These are phyloP conservation scores for Plantago coronopus DNA, from an alignment of 305 asterid genomes.

Conservation along the genomic window DNA sequence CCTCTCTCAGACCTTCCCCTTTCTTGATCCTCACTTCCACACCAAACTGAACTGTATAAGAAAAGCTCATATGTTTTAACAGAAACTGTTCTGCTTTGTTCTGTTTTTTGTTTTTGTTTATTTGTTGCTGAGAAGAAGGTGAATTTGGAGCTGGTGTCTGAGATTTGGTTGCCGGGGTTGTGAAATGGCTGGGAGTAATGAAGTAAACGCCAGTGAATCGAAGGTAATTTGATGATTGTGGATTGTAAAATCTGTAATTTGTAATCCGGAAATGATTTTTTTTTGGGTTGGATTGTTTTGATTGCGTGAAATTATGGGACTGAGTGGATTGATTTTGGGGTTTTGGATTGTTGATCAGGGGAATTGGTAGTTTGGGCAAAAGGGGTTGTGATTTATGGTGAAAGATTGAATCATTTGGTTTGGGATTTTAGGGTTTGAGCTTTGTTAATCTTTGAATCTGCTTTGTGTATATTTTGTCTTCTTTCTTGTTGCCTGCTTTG, in stretches of 20 bases:
- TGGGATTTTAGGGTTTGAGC: constrained; percentile 26
- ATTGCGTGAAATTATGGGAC: not conserved
- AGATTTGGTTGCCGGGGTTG: constrained; percentile 11
- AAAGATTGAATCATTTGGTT: constrained; percentile 29
- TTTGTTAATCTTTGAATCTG: constrained; percentile 16
- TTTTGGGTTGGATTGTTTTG: no score
- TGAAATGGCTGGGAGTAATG: constrained; percentile 78
- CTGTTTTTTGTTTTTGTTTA: no score
- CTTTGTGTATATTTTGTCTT: constrained; percentile 4
- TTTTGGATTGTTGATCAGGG: constrained; percentile 16
- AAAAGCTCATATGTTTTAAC: no score
- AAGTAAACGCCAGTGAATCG: constrained; percentile 70
- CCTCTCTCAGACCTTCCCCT: no score
- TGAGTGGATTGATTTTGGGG: constrained; percentile 7
- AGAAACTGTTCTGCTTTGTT: no score
- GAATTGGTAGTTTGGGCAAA: constrained; percentile 5
- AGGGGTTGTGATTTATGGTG: constrained; percentile 14
- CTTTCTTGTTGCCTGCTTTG: constrained; percentile 3
- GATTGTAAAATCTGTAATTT: no score
- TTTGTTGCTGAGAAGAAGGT: no score
- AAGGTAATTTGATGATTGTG: constrained; percentile 40
- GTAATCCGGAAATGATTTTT: no score
- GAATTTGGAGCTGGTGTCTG: not conserved
- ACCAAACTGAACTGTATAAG: no score
- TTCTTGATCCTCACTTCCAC: not conserved